A percentile compares a stretch with the other conserved stretches of the same genome.
These are phyloP conservation scores for Calonectria pseudoturangicola DNA, from an alignment of 2,329 filamentous ascomycete genomes.

Conservation along the genomic window DNA sequence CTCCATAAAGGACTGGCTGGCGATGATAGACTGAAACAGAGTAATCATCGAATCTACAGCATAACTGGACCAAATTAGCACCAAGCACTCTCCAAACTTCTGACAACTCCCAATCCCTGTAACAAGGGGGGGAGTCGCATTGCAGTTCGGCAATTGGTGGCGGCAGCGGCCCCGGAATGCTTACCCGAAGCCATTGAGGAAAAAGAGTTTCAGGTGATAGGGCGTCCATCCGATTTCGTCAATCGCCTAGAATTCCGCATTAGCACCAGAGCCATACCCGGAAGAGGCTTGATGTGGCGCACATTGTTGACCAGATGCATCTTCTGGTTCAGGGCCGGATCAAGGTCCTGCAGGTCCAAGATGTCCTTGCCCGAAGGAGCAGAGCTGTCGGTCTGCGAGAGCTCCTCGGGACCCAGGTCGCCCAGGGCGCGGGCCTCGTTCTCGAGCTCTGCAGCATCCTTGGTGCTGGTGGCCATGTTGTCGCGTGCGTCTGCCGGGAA, in stretches of 20 bases:
- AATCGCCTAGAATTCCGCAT: constrained; percentile 61
- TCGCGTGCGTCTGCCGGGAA: constrained; percentile 14
- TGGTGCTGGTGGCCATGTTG: constrained; percentile 13
- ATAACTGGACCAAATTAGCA: constrained; percentile 58
- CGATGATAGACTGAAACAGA: constrained; percentile 78
- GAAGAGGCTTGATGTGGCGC: constrained; percentile 49
- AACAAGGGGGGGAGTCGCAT: neutral
- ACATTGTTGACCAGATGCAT: constrained; percentile 83
- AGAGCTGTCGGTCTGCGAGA: neutral
- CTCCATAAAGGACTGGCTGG: constrained; percentile 74
- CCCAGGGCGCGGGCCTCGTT: constrained; percentile 20
- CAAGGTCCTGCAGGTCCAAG: constrained; percentile 73
- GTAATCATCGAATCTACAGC: constrained; percentile 68
- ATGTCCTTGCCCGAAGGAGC: constrained; percentile 64
- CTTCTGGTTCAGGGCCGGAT: constrained; percentile 78
- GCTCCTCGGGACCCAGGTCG: constrained; percentile 18
- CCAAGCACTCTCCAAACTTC: neutral
- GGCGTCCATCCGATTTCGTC: constrained; percentile 77
- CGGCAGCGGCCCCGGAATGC: constrained; percentile 29
- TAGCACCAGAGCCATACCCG: neutral
- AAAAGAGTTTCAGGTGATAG: constrained; percentile 77
- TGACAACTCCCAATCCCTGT: neutral
- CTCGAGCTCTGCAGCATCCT: constrained; percentile 13
- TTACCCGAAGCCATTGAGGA: constrained; percentile 76
- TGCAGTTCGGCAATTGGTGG: neutral